Base-by-base conservation (phyloP, 2,329 filamentous ascomycete species). In the Daldinia sp. region DNA sequence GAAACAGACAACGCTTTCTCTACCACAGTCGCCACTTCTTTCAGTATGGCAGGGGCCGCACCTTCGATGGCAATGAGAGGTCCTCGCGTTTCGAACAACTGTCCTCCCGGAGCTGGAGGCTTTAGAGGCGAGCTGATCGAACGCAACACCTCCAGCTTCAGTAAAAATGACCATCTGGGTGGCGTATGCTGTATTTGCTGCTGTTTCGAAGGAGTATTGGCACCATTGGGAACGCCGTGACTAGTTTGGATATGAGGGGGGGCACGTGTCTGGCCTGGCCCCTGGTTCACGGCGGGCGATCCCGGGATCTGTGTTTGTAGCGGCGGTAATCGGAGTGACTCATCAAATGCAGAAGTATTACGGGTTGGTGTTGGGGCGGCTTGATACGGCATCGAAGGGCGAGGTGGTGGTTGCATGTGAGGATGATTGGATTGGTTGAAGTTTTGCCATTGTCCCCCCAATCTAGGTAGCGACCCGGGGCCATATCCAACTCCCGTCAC, bases 31-130 rank as follows among this genome's bases (percentile, higher is more conserved):
- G 93, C 89, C 3, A 92, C 87, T 9, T 87, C 84, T 1, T 82
- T 78, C 9, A 87, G 76, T 23, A 87, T 73, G n/a, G 75, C 74
- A 6, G 78, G 71, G 64, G 90, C 87, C 18, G 91, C 85, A 0
- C 94, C 94, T 79, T 98, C 95, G 30, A 98, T 83, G 0, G 93
- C 91, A 69, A 98, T 90, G 41, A 98, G 87, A 0, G 92, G 88
- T 0, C 95, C 94, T n/a, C 94, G 88, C 6, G 83, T 82, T 72
- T 83, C 80, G 66, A 80, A 77, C 1, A 70, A 69, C 2, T 75
- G 71, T 3, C 73, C 74, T 6, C 75, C 77, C 3, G 79, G 78
- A 4, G 78, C 75, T 0, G 81, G 75, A 15, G 81, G 73, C 5
- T 82, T 80, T 13, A 93, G 82, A 0, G 92, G 89, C 26, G 91